phyloP scores from a whole-genome alignment of 495 filamentous ascomycete genomes.

The Neurospora intermedia region DNA sequence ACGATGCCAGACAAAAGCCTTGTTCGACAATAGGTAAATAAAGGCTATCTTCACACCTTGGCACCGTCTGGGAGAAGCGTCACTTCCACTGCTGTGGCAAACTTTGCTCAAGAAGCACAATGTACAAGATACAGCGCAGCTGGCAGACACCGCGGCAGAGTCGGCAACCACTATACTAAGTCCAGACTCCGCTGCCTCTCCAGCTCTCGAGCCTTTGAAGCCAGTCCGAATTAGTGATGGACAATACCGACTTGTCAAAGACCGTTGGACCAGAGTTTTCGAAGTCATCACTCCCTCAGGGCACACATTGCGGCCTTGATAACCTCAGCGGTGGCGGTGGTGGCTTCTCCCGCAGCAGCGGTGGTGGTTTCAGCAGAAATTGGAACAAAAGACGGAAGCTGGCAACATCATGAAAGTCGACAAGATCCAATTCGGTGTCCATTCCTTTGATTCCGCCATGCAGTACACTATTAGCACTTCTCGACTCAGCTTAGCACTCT shows the following conservation, averaged over 20 bases:
- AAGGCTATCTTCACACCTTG: not conserved
- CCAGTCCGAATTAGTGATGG: not conserved
- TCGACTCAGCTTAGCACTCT: not conserved
- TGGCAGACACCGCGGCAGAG: not conserved
- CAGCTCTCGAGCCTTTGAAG: not conserved
- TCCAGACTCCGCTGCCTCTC: not conserved
- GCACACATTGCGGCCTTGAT: not conserved
- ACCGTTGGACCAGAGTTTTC: not conserved
- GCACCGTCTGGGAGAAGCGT: not conserved
- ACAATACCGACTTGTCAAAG: not conserved
- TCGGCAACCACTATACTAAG: not conserved
- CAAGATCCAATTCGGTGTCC: constrained; percentile 38
- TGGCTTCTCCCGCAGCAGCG: not conserved
- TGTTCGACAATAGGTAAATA: not conserved
- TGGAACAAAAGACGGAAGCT: constrained; percentile 32
- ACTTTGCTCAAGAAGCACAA: not conserved
- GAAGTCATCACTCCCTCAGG: not conserved
- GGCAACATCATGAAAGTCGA: constrained; percentile 62
- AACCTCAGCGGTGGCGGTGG: not conserved
- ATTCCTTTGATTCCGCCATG: constrained; percentile 32
- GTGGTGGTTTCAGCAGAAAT: not conserved
- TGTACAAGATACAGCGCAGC: not conserved
- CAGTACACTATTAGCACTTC: not conserved
- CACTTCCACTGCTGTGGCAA: no score
- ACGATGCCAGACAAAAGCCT: not conserved